Evolutionary conservation across 768 basidiomycete species (phyloP).

Genomic region (Symmetrospora coprosmae): DNA sequence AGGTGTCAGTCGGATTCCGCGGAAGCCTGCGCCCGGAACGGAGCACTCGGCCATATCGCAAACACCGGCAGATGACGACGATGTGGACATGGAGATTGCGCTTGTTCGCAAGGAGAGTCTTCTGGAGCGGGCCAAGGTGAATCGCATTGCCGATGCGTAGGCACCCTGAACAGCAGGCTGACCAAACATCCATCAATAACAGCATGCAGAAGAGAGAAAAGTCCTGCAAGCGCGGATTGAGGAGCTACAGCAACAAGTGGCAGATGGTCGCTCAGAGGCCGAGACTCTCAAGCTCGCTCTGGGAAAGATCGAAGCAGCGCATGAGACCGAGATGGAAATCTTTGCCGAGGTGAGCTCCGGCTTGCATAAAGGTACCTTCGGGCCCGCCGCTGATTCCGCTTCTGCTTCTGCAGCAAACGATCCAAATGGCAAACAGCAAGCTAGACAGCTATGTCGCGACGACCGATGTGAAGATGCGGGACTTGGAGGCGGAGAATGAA

Average conservation of each 20-base stretch:
- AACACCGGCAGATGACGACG: background rate
- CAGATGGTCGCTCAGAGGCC: background rate
- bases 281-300: background rate
- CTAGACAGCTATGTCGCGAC: background rate
- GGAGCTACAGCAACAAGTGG: background rate
- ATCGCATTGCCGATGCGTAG: background rate
- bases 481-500: constrained; percentile 4
- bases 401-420: background rate
- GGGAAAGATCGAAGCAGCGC: background rate
- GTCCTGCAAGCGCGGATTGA: background rate
- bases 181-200: background rate
- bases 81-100: background rate
- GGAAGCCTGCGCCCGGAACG: background rate
- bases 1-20: background rate
- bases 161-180: background rate
- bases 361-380: background rate
- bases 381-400: background rate
- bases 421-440: constrained; percentile 7
- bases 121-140: background rate
- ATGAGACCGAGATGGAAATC: constrained; percentile 1
- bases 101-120: constrained; percentile 1
- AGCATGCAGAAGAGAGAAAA: background rate
- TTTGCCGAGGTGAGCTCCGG: background rate
- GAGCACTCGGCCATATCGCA: background rate
- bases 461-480: constrained; percentile 1